A percentile compares a stretch with the other conserved stretches of the same genome.
Conservation (phyloP, 1,139 yeast genomes). For the Trichomonascaceae sp. region DNA sequence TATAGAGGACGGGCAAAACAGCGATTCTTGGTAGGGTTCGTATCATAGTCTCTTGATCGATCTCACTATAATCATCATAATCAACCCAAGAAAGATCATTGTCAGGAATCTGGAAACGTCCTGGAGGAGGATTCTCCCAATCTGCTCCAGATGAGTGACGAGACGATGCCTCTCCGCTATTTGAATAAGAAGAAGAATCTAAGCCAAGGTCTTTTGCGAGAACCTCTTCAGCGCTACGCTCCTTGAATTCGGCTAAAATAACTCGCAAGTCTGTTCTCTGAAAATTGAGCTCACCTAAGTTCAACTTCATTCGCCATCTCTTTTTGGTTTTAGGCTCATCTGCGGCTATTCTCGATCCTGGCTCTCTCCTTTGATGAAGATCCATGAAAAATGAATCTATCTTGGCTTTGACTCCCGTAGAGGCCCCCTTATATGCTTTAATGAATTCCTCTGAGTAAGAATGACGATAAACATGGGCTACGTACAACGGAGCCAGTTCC, state of each 20-base stretch:
- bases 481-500: constrained; percentile 62
- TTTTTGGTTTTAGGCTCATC: constrained; percentile 36
- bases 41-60: constrained; percentile 40
- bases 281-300: constrained; percentile 70
- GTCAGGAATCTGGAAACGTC: constrained; percentile 37
- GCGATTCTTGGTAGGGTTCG: constrained; percentile 50
- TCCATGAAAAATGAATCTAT: constrained; percentile 64
- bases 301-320: constrained; percentile 61
- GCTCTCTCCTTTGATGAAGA: constrained; percentile 77
- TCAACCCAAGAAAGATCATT: constrained; percentile 69
- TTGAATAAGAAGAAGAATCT: constrained; percentile 15
- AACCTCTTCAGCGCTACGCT: constrained; percentile 44
- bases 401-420: constrained; percentile 77
- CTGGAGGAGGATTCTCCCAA: constrained; percentile 18
- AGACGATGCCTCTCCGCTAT: constrained; percentile 10
- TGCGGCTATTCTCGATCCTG: constrained; percentile 34
- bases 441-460: constrained; percentile 40
- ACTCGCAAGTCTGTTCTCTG: constrained; percentile 68
- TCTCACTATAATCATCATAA: constrained; percentile 70
- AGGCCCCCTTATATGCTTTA: constrained; percentile 46
- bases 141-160: constrained; percentile 12
- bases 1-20: constrained; percentile 57
- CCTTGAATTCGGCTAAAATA: constrained; percentile 60
- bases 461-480: constrained; percentile 67
- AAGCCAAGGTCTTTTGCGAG: constrained; percentile 36